These are phyloP conservation scores for Phoma sp. DNA, from an alignment of 2,329 filamentous ascomycete genomes.

Conservation along the genomic window DNA sequence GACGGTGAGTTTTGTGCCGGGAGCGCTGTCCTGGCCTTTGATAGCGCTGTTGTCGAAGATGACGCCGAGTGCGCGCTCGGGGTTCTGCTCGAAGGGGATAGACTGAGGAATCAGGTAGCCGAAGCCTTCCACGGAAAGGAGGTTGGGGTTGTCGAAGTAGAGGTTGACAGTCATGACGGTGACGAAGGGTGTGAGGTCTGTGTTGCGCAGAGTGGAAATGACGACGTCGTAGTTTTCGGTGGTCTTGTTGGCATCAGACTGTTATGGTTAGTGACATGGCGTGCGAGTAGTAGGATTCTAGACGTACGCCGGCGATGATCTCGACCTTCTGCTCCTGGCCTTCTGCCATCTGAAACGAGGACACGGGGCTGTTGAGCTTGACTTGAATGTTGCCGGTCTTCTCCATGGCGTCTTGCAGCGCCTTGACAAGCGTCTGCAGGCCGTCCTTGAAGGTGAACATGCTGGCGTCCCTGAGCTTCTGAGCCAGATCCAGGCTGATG, in stretches of 20 bases:
- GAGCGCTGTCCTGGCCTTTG: conserved; percentile 62
- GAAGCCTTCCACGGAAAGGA: conserved; percentile 76
- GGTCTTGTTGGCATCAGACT: conserved; percentile 23
- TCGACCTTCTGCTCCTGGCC: conserved; percentile 26
- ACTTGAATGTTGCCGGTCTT: conserved; percentile 51
- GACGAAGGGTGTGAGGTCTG: conserved; percentile 68
- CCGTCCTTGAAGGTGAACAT: conserved; percentile 57
- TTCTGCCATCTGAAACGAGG: conserved; percentile 25
- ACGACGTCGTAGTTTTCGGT: conserved; percentile 39
- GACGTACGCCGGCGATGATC: conserved; percentile 36
- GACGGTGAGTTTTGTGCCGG: conserved; percentile 86
- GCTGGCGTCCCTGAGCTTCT: conserved; percentile 42
- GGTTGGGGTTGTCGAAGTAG: conserved; percentile 72
- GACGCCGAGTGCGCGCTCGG: conserved; percentile 84
- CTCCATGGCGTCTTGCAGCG: conserved; percentile 47
- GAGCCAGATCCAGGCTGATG: conserved; percentile 43
- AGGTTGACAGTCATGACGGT: conserved; percentile 94
- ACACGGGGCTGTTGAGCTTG: conserved; percentile 43
- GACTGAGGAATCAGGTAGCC: conserved; percentile 89
- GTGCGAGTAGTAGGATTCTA: background rate
- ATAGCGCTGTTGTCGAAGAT: conserved; percentile 83
- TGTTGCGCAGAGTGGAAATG: conserved; percentile 44
- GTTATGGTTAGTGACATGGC: conserved; percentile 16
- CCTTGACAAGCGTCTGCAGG: conserved; percentile 49
- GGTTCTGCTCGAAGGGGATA: conserved; percentile 74